phyloP scores from a whole-genome alignment of 495 filamentous ascomycete species.

The Penicillium cosmopolitanum region DNA sequence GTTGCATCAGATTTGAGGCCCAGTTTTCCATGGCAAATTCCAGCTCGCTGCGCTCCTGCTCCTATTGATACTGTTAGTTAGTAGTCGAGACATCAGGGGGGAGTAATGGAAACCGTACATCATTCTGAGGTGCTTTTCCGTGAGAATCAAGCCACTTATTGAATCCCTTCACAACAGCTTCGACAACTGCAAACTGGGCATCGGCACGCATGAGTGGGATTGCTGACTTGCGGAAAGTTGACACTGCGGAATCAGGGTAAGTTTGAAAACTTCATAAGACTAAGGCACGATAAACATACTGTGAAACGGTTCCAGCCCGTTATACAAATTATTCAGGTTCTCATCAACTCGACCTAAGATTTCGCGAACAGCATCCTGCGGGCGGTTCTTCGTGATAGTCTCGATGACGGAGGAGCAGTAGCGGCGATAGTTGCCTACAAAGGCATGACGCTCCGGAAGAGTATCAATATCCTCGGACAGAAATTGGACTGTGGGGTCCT shows the following conservation, averaged over 20 bases:
- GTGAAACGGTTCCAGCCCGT: slow-evolving; percentile 67
- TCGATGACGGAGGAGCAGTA: slow-evolving; percentile 88
- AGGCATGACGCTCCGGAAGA: slow-evolving; percentile 90
- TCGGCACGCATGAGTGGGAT: slow-evolving; percentile 78
- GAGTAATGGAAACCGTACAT: slow-evolving; percentile 39
- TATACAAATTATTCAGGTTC: slow-evolving; percentile 75
- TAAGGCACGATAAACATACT: slow-evolving; percentile 42
- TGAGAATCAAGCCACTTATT: slow-evolving; percentile 71
- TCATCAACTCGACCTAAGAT: slow-evolving; percentile 78
- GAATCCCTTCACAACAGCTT: slow-evolving; percentile 89
- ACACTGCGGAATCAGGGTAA: slow-evolving; percentile 43
- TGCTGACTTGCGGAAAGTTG: slow-evolving; percentile 80
- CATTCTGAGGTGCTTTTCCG: slow-evolving; percentile 57
- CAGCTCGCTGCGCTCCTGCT: slow-evolving; percentile 62
- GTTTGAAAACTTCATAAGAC: not conserved
- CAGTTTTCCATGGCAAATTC: slow-evolving; percentile 76
- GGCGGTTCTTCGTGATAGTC: slow-evolving; percentile 73
- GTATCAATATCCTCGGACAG: slow-evolving; percentile 94
- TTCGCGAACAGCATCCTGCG: slow-evolving; percentile 83
- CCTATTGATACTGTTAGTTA: slow-evolving; percentile 44
- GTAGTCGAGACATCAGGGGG: not conserved
- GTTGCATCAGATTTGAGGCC: slow-evolving; percentile 73
- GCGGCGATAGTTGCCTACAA: slow-evolving; percentile 94
- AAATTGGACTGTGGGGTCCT: slow-evolving; percentile 78
- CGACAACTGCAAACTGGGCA: slow-evolving; percentile 85